A percentile compares a stretch with the other conserved stretches of the same genome.
These are phyloP conservation scores for Rehmannia glutinosa DNA, from an alignment of 257 asterid genomes.

Conservation along the genomic window DNA sequence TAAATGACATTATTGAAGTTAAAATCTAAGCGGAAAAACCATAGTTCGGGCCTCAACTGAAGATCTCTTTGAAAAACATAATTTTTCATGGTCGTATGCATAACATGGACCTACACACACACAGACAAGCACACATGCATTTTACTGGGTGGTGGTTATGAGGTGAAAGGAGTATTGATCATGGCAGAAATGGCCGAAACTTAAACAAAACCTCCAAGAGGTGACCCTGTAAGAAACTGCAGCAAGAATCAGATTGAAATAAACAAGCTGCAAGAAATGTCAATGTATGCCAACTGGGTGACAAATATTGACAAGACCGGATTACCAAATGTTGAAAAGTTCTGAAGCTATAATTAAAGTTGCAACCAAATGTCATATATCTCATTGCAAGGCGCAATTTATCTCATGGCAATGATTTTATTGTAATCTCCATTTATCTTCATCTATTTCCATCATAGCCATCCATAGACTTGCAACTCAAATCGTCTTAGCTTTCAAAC, in stretches of 20 bases:
- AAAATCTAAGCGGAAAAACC: conserved; percentile 7
- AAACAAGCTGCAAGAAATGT: neutral
- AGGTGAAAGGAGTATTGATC: no score
- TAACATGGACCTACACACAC: no score
- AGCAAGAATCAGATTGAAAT: neutral
- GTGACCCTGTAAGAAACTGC: neutral
- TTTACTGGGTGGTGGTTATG: no score
- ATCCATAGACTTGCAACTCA: neutral
- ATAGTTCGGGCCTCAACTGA: no score
- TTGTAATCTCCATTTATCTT: neutral
- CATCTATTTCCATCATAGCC: neutral
- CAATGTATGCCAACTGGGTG: neutral
- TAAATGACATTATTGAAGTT: neutral
- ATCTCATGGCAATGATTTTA: neutral
- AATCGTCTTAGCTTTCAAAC: neutral
- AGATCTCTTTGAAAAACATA: no score
- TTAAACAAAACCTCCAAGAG: neutral
- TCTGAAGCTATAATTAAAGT: neutral
- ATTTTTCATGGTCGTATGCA: no score
- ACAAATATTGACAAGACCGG: neutral
- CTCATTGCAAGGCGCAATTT: neutral
- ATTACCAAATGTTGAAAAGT: neutral
- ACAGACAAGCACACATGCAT: no score
- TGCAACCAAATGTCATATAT: neutral
- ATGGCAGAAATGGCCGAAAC: neutral